These are phyloP conservation scores for Zangia roseola DNA, from an alignment of 768 basidiomycete species.

Conservation along the genomic window DNA sequence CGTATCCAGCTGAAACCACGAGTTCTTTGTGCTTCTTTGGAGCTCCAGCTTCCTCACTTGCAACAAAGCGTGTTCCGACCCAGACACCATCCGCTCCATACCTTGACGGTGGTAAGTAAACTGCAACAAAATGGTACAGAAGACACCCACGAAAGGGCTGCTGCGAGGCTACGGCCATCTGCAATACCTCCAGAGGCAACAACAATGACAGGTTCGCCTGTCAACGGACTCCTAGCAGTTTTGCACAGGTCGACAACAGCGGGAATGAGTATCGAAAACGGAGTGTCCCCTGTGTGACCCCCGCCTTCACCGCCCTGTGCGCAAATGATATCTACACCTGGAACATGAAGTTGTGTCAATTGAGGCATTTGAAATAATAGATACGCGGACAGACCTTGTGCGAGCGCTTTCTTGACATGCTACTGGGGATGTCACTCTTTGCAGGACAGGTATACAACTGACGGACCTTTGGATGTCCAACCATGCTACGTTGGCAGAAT, in stretches of 20 bases:
- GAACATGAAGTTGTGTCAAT: not conserved
- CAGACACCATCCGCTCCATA: slow-evolving; percentile 85
- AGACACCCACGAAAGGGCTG: slow-evolving; percentile 56
- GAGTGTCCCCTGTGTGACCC: slow-evolving; percentile 83
- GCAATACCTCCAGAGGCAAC: slow-evolving; percentile 86
- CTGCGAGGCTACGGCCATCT: slow-evolving; percentile 80
- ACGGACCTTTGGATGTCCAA: slow-evolving; percentile 79
- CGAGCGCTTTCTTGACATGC: slow-evolving; percentile 76
- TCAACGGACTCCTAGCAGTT: slow-evolving; percentile 67
- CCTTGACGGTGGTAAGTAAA: slow-evolving; percentile 32
- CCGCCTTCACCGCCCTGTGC: slow-evolving; percentile 88
- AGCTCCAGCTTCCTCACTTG: slow-evolving; percentile 77
- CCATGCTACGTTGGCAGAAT: slow-evolving; percentile 49
- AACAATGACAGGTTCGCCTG: slow-evolving; percentile 71
- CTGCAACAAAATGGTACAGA: not conserved
- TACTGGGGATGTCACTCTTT: slow-evolving; percentile 22
- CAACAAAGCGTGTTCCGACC: slow-evolving; percentile 88
- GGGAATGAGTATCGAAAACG: slow-evolving; percentile 81
- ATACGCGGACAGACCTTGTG: slow-evolving; percentile 46
- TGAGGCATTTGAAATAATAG: not conserved
- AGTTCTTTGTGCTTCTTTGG: slow-evolving; percentile 71
- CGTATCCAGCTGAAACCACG: slow-evolving; percentile 67
- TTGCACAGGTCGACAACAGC: slow-evolving; percentile 79
- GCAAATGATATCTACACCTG: slow-evolving; percentile 88
- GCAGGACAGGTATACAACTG: not conserved